These are phyloP conservation scores for Sclerotinia minor DNA, from an alignment of 2,329 filamentous ascomycete species.

Conservation along the genomic window DNA sequence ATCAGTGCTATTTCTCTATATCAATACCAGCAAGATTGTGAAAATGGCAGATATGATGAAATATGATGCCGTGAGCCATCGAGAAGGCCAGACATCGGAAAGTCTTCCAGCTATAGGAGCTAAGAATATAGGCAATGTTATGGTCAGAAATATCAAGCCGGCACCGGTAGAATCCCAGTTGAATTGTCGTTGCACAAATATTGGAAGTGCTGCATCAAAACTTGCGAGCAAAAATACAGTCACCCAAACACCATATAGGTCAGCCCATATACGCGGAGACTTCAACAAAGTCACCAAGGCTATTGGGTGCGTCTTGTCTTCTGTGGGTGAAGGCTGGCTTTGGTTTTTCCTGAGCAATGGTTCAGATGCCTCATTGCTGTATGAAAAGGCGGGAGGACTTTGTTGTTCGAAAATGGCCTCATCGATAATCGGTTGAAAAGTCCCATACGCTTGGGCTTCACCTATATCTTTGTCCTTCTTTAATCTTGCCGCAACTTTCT, in stretches of 20 bases:
- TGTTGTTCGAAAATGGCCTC: conserved; percentile 1
- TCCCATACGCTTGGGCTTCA: conserved; percentile 8
- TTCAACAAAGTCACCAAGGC: conserved; percentile 43
- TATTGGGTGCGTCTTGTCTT: conserved; percentile 23
- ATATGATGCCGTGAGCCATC: conserved; percentile 59
- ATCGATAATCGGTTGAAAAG: conserved; percentile 6
- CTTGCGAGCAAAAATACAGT: conserved; percentile 52
- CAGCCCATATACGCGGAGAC: conserved; percentile 44
- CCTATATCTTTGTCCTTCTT: conserved; percentile 30
- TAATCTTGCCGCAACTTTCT: conserved; percentile 51
- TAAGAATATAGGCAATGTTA: conserved; percentile 60
- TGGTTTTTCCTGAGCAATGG: conserved; percentile 27
- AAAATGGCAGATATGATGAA: conserved; percentile 59
- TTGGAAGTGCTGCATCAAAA: conserved; percentile 55
- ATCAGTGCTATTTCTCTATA: conserved; percentile 54
- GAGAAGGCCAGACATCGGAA: conserved; percentile 54
- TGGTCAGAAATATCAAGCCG: conserved; percentile 56
- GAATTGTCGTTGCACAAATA: conserved; percentile 55
- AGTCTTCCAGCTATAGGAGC: conserved; percentile 56
- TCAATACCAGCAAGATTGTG: conserved; percentile 63
- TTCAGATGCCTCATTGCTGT: background rate
- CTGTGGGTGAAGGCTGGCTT: conserved; percentile 21
- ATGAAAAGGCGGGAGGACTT: background rate
- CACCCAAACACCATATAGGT: conserved; percentile 46
- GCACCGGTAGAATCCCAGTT: conserved; percentile 55